Conservation (phyloP, 345 rosid species). For the Syzygium grande region DNA sequence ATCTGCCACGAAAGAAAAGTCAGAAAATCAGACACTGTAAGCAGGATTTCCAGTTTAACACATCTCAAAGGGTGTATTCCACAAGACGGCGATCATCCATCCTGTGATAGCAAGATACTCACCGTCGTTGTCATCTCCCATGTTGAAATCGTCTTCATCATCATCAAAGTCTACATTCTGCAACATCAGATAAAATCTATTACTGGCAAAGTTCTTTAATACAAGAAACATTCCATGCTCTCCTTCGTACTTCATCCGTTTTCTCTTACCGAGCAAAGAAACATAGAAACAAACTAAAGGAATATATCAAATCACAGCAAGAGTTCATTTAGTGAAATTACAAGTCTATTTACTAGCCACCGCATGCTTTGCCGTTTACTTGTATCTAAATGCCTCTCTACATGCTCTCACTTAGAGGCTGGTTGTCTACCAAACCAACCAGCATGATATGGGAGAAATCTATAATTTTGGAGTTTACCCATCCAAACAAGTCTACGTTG, state of each 20-base stretch:
- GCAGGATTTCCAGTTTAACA: not conserved
- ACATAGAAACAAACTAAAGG: not conserved
- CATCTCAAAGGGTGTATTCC: not conserved
- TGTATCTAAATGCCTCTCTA: not conserved
- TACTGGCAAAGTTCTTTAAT: not conserved
- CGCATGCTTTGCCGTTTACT: not conserved
- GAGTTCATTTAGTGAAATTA: not conserved
- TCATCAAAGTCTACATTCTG: slow-evolving; percentile 46
- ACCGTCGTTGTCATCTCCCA: slow-evolving; percentile 34
- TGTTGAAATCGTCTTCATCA: slow-evolving; percentile 41
- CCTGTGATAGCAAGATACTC: not conserved
- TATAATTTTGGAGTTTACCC: not conserved
- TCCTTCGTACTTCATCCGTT: not conserved
- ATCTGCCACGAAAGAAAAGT: slow-evolving; percentile 14
- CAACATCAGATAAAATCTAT: not conserved
- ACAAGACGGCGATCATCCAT: not conserved
- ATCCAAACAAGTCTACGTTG: not conserved
- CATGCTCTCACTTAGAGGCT: not conserved
- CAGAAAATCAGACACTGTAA: not conserved
- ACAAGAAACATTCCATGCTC: not conserved
- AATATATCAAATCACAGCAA: not conserved
- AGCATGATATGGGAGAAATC: not conserved
- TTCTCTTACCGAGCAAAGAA: not conserved
- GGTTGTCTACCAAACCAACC: not conserved
- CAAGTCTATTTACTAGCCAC: not conserved